Base-by-base conservation (phyloP, 768 basidiomycete species). In the Coprinopsis strossmayeri region DNA sequence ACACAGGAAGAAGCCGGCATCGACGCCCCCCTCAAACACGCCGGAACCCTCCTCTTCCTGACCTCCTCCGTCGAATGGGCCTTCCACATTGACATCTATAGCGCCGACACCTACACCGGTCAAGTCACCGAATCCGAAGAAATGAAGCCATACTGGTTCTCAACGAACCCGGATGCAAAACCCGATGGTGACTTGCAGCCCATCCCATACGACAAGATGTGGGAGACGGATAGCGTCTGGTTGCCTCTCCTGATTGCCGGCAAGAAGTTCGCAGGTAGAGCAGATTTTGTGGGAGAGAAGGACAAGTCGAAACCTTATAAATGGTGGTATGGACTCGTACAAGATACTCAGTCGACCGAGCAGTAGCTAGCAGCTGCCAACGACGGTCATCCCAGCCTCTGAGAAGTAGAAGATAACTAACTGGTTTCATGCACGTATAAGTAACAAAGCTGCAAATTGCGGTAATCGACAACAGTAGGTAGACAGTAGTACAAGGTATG, bases 121-220 rank as follows among this genome's bases (percentile, higher is more conserved):
- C 63, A 60, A 0, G 70, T 85, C 13, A 74, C 68, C 12, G 89
- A 91, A 91, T 91, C 86, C 0, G 90, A 93, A 26, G 91, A 94
- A 61, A 94, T 94, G 91, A 73, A 72, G 17, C 91, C 91, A 0
- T 61, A 80, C 57, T 94, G 91, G 91, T 91, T 89, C 59, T 65
- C 73, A 13, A 55, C 73, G 20, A 26, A 25, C 3, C 24, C 44
- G 17, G 25, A 39, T 5, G 7, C 42, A 3, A 3, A 5, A 27
- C 49, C 57, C 53, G 53, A 41, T 24, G 25, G 34, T 37, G 32
- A 34, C 34, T 50, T 56, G n/a, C 49, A 50, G 10, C 55, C 64
- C 0, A 78, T 91, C 25, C 89, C 89, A 0, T 85, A 78, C 58
- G 71, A 73, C 25, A 59, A 69, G 35, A 77, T 77, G 73, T 77